phyloP scores from a whole-genome alignment of 164 flowering plant species.

The Amborella trichopoda region DNA sequence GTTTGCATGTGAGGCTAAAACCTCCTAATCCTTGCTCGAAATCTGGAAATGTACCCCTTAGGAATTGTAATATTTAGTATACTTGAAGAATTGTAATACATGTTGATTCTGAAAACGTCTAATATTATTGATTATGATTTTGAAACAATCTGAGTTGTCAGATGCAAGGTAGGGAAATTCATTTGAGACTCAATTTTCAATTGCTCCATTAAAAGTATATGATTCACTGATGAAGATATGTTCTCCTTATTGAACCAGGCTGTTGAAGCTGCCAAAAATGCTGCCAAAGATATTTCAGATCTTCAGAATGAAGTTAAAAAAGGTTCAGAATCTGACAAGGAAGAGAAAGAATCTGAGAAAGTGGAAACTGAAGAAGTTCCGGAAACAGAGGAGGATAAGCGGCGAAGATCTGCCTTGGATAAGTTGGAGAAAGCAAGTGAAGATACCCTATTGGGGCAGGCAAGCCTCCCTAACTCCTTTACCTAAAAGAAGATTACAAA shows the following conservation, averaged over 20 bases:
- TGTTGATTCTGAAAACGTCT: not conserved
- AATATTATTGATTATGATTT: not conserved
- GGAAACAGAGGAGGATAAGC: slow-evolving; percentile 43
- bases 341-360: slow-evolving; percentile 29
- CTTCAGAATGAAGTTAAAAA: slow-evolving; percentile 23
- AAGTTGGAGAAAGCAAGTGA: slow-evolving; percentile 88
- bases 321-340: slow-evolving; percentile 46
- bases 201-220: not conserved
- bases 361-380: slow-evolving; percentile 18
- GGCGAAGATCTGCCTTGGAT: slow-evolving; percentile 55
- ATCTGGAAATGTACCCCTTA: too few species aligned
- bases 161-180: not conserved
- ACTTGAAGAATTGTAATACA: not conserved
- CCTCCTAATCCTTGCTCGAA: too few species aligned
- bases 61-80: too few species aligned
- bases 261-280: slow-evolving; percentile 61
- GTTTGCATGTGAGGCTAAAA: too few species aligned
- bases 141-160: not conserved
- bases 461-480: too few species aligned
- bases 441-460: slow-evolving; percentile 87
- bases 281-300: slow-evolving; percentile 69
- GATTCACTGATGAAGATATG: too few species aligned
- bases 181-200: not conserved
- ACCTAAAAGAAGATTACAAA: too few species aligned
- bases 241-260: slow-evolving; percentile 39